Evolutionary conservation across 2,329 filamentous ascomycete species (phyloP).

Genomic region (Nemania serpens): DNA sequence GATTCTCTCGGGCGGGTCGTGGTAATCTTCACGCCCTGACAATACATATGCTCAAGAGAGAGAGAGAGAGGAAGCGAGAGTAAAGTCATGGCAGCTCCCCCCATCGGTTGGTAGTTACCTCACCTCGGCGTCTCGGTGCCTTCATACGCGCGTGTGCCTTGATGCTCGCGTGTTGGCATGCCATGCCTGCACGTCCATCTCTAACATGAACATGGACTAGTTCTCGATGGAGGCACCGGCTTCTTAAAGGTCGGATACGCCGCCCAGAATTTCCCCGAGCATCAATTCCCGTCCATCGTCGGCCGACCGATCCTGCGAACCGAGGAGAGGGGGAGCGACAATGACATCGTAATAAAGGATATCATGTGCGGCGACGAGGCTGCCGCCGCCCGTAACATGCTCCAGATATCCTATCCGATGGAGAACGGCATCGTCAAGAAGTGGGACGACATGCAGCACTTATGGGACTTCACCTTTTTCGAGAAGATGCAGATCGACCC

Average conservation of each 20-base stretch:
- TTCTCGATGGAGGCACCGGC: constrained; percentile 99
- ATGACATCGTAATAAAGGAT: constrained; percentile 84
- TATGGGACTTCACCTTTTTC: constrained; percentile 98
- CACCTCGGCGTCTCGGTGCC: background rate
- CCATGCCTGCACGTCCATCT: constrained; percentile 24
- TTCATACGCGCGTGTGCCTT: background rate
- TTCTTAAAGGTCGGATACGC: constrained; percentile 99
- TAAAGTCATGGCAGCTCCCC: constrained; percentile 55
- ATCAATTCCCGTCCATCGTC: constrained; percentile 97
- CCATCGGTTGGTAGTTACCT: constrained; percentile 55
- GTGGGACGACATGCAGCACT: constrained; percentile 99
- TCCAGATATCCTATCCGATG: constrained; percentile 99
- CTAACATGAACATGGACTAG: constrained; percentile 52
- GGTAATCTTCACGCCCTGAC: constrained; percentile 13
- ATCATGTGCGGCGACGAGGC: constrained; percentile 99
- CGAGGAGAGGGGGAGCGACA: constrained; percentile 73
- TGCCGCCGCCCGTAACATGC: constrained; percentile 91
- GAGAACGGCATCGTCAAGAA: constrained; percentile 99
- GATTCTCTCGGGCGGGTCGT: constrained; percentile 23
- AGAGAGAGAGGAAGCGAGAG: background rate
- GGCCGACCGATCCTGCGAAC: constrained; percentile 96
- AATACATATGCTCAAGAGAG: constrained; percentile 21
- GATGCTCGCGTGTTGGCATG: background rate
- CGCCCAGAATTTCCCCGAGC: constrained; percentile 98
- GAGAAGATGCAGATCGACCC: constrained; percentile 96